Evolutionary conservation across 2,329 filamentous ascomycete species (phyloP), one percentile per base, ranked within the genome.

Genomic region (Colletotrichum agaves): DNA sequence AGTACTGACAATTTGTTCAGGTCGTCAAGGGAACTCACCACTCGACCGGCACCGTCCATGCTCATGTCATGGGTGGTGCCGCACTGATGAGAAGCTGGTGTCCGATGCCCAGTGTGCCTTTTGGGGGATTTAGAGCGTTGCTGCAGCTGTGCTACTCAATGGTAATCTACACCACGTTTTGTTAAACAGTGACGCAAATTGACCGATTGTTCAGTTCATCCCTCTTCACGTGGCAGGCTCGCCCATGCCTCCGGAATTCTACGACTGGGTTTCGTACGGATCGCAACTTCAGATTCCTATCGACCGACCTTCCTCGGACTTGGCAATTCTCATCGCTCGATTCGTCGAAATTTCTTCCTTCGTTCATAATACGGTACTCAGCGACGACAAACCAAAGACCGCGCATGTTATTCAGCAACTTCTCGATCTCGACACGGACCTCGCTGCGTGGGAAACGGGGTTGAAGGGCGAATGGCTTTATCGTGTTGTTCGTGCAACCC

Each of bases 61-160:
- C 84, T 5, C 88, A 91, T 73, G 83, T 90, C 50, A 81, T 85
- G 71, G 88, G 88, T 1, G 88, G 87, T 2, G 81, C 86, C 49
- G 87, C 88, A 11, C 76, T 91, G n/a, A 77, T 90, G 17, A 82
- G 83, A 63, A 81, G 77, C 49, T 80, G 81, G 63, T 72, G 82
- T 5, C 83, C 83, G 2, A 73, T 80, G 39, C 74, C 76, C 2
- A 71, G 77, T 8, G 72, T 76, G 0, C 76, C 79, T 0, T 76
- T 81, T 21, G 79, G 82, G 53, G 84, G 85, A 4, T 80, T 87
- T 68, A 80, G 83, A 37, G 82, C 84, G 5, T 82, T 89, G 60
- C 71, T 88, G 13, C 85, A 88, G 69, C 75, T 89, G 39, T 83
- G 85, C 64, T 88, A 84, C 72, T 85, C 87, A 41, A 82, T 89